Percentiles rank a stretch among this genome's conserved stretches.
phyloP scores from a whole-genome alignment of 176 grass and related monocot genomes.

The Musa beccarii region DNA sequence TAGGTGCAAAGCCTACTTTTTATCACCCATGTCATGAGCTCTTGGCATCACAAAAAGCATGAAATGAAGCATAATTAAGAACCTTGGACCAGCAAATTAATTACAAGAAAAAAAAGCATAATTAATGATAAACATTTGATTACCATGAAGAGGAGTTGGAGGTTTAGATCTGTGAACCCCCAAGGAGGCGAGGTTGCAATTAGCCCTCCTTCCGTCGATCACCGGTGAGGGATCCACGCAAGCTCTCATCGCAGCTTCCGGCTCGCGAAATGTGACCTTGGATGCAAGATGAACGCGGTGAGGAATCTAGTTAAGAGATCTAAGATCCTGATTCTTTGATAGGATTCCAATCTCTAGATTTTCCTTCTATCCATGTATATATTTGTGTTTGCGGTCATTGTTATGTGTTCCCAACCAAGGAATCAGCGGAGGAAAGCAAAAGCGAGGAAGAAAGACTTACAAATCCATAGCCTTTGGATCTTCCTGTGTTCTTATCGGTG shows the following conservation, averaged over 20 bases:
- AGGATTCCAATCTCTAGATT: no score
- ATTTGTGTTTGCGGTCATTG: background rate
- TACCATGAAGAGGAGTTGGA: constrained; percentile 85
- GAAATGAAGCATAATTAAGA: no score
- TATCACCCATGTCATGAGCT: no score
- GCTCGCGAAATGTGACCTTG: constrained; percentile 92
- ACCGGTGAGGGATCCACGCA: constrained; percentile 91
- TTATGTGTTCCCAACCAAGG: background rate
- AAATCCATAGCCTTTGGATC: constrained; percentile 99
- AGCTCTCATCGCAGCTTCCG: constrained; percentile 82
- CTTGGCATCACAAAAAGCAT: no score
- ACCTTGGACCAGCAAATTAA: no score
- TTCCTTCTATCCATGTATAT: no score
- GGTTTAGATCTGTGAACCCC: constrained; percentile 96
- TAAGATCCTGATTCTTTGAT: no score
- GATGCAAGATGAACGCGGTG: background rate
- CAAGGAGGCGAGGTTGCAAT: constrained; percentile 94
- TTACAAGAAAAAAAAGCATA: background rate
- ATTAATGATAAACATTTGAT: background rate
- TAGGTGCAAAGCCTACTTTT: no score
- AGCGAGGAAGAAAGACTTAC: constrained; percentile 33
- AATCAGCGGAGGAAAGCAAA: background rate
- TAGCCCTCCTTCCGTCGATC: constrained; percentile 91
- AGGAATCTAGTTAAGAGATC: background rate
- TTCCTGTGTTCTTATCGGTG: constrained; percentile 96